Evolutionary conservation across 78 protist species (phyloP), one percentile per base, ranked within the genome.

Genomic region (Polysphondylium violaceum): DNA sequence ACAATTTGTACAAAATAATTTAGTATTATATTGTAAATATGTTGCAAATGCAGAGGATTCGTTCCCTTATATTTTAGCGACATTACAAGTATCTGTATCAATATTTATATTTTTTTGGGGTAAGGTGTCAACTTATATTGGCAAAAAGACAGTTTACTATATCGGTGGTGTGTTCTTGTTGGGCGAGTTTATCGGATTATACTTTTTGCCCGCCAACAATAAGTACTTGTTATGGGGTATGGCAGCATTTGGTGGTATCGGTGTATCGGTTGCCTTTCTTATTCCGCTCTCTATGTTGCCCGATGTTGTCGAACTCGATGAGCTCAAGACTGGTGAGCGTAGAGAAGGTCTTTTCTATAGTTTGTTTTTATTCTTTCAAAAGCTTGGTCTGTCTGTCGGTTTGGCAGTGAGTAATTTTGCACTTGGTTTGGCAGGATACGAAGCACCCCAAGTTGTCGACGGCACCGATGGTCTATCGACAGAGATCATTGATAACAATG

Each of bases 291-390:
- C 88, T 3, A 89, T 89, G 94, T 69, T 89, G 21, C 94, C 94
- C 8, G 94, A 89, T 77, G 87, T 76, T 0, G 73, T 89, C 0
- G 94, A 89, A 36, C 35, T 89, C 50, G 94, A 89, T 36, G 94
- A 89, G 38, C 76, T 89, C 2, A 77, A 77, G 72, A 89, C 88
- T 50, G 94, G 94, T 11, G 83, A 72, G 23, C 87, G 94, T 72
- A 63, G 94, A 44, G 94, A 89, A 72, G 94, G 94, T 74, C 6
- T 89, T 12, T 89, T 89, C 56, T 89, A 77, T 67, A 40, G 71
- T 36, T 47, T 89, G 31, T 89, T 89, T 40, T 53, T 77, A 35
- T 77, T 89, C 40, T 74, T 89, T 51, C 94, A 89, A 60, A 89
- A 89, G 47, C 63, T 89, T 16, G 94, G 89, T 21, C 17, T 89